Conservation (phyloP, 2,329 filamentous ascomycete genomes). For the Calcarisporium arbuscula region DNA sequence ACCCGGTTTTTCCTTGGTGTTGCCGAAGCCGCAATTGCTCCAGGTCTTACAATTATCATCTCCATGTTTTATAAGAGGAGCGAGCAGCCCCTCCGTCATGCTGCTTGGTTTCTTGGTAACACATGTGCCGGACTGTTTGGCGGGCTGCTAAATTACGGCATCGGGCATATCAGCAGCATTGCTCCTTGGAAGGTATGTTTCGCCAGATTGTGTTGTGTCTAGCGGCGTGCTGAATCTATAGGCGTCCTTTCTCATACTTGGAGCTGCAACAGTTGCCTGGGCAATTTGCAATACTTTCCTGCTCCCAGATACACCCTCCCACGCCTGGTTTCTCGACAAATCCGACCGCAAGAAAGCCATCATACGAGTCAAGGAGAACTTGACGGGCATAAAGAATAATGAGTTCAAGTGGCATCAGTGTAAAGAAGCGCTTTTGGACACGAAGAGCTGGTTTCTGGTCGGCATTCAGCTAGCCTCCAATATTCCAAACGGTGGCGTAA, state of each 20-base stretch:
- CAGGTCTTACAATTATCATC: slow-evolving; percentile 21
- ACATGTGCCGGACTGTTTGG: neutral
- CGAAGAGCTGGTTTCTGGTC: slow-evolving; percentile 20
- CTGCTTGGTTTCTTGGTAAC: neutral
- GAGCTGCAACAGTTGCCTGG: slow-evolving; percentile 44
- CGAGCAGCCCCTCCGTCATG: slow-evolving; percentile 12
- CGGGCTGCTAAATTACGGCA: neutral
- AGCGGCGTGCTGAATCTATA: too few relatives aligned
- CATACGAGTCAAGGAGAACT: too few relatives aligned
- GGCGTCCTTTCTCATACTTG: too few relatives aligned
- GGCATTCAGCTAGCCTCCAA: slow-evolving; percentile 17
- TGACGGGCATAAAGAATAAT: too few relatives aligned
- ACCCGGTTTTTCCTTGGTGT: slow-evolving; percentile 27
- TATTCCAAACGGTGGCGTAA: slow-evolving; percentile 24
- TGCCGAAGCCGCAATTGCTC: slow-evolving; percentile 22
- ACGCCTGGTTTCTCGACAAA: slow-evolving; percentile 54
- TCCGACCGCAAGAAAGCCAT: too few relatives aligned
- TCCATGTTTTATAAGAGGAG: slow-evolving; percentile 28
- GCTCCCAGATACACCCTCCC: slow-evolving; percentile 47
- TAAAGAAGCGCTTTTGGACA: slow-evolving; percentile 17
- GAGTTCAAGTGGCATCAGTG: slow-evolving; percentile 17
- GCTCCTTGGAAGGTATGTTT: neutral
- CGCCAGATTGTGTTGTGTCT: too few relatives aligned
- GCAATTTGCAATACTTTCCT: slow-evolving; percentile 39
- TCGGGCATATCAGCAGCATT: neutral